These are phyloP conservation scores for Hirsutella minnesotensis DNA, from an alignment of 2,329 filamentous ascomycete species.

Conservation along the genomic window DNA sequence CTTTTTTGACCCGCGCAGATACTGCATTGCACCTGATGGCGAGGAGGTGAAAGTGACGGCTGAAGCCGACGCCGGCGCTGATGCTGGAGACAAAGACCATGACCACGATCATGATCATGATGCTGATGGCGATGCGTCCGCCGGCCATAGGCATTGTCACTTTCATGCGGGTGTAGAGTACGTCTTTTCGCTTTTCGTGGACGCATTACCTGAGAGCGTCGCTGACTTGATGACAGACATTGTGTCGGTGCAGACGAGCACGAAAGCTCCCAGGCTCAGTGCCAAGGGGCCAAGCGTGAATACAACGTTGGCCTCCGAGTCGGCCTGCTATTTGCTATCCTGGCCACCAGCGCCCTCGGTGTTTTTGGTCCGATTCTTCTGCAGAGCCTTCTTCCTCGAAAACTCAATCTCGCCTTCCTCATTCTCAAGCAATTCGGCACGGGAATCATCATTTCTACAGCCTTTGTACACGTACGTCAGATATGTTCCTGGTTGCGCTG, in stretches of 20 bases:
- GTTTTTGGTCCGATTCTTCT: constrained; percentile 58
- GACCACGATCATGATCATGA: constrained; percentile 7
- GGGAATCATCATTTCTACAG: constrained; percentile 60
- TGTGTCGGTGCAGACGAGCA: constrained; percentile 40
- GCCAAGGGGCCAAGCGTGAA: constrained; percentile 33
- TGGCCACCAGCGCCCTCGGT: constrained; percentile 55
- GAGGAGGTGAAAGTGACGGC: constrained; percentile 46
- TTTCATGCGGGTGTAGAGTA: constrained; percentile 68
- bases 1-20: constrained; percentile 28
- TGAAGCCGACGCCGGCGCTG: constrained; percentile 16
- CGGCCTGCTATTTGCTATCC: constrained; percentile 60
- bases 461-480: constrained; percentile 52
- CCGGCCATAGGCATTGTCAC: constrained; percentile 27
- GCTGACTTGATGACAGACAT: constrained; percentile 26
- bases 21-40: constrained; percentile 47
- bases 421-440: constrained; percentile 64
- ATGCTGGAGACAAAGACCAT: constrained; percentile 11
- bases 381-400: constrained; percentile 41
- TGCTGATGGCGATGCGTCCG: constrained; percentile 6
- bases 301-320: constrained; percentile 60
- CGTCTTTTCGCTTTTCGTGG: constrained; percentile 13
- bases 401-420: constrained; percentile 39
- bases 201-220: neutral
- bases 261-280: constrained; percentile 24
- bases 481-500: no score